These are phyloP conservation scores for Colletotrichum agaves DNA, from an alignment of 2,329 filamentous ascomycete genomes.

Conservation along the genomic window DNA sequence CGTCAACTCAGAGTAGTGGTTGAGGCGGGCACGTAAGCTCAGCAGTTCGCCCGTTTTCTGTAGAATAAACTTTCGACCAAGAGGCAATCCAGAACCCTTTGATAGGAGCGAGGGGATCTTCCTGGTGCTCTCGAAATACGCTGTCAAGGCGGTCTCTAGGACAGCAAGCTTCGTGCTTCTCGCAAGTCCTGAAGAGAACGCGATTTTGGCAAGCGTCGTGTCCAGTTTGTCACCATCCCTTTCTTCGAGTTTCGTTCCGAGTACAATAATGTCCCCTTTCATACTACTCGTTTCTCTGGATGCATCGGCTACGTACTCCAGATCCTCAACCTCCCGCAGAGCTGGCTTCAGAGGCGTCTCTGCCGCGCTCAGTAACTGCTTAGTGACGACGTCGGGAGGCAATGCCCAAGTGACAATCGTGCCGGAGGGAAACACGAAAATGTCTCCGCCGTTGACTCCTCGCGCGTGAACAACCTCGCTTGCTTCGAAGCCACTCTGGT, in stretches of 20 bases:
- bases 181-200: constrained; percentile 93
- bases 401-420: constrained; percentile 94
- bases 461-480: constrained; percentile 72
- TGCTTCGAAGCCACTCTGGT: constrained; percentile 68
- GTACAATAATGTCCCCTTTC: constrained; percentile 86
- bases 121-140: constrained; percentile 89
- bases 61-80: constrained; percentile 79
- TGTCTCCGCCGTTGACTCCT: constrained; percentile 76
- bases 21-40: constrained; percentile 88
- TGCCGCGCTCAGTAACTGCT: constrained; percentile 79
- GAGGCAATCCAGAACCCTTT: constrained; percentile 59
- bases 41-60: constrained; percentile 94
- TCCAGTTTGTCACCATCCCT: constrained; percentile 59
- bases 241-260: constrained; percentile 77
- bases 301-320: constrained; percentile 85
- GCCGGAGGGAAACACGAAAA: constrained; percentile 96
- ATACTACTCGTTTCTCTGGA: constrained; percentile 79
- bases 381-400: constrained; percentile 78
- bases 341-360: constrained; percentile 76
- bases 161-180: constrained; percentile 94
- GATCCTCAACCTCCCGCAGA: constrained; percentile 84
- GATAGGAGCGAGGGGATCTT: constrained; percentile 83
- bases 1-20: constrained; percentile 96
- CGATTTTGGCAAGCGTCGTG: constrained; percentile 88
- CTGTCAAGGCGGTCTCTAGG: constrained; percentile 82